Evolutionary conservation across 805 yeast species (phyloP).

Genomic region (Candida gorgasii): DNA sequence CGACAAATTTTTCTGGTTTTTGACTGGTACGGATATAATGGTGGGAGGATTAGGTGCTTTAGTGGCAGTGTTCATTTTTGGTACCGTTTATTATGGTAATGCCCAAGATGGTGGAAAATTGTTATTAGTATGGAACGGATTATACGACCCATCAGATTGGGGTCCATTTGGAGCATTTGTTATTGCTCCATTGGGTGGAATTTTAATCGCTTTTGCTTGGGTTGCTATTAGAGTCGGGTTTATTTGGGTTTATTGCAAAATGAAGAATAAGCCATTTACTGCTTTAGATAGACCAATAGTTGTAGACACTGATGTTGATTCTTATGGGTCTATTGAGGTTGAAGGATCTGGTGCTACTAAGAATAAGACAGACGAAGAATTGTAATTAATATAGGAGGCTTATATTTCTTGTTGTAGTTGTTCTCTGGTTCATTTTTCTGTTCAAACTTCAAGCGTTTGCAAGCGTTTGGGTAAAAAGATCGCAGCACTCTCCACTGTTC

Average conservation of each 20-base stretch:
- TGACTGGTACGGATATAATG: slow-evolving; percentile 79
- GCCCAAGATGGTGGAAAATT: slow-evolving; percentile 79
- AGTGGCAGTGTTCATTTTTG: slow-evolving; percentile 77
- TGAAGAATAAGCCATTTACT: slow-evolving; percentile 41
- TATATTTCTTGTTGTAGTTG: neutral
- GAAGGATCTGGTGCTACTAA: slow-evolving; percentile 3
- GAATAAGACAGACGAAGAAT: slow-evolving; percentile 9
- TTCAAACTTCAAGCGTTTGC: too few species aligned
- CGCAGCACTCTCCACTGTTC: too few species aligned
- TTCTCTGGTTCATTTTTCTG: neutral
- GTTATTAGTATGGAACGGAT: slow-evolving; percentile 74
- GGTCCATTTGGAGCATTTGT: slow-evolving; percentile 94
- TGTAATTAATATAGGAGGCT: neutral
- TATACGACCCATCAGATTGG: slow-evolving; percentile 80
- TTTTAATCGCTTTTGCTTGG: slow-evolving; percentile 55
- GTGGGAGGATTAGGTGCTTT: slow-evolving; percentile 84
- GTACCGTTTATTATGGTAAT: slow-evolving; percentile 71
- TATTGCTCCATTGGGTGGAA: slow-evolving; percentile 82
- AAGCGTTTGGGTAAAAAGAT: too few species aligned
- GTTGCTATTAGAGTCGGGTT: slow-evolving; percentile 49
- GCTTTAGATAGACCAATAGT: slow-evolving; percentile 43
- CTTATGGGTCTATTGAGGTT: slow-evolving; percentile 3
- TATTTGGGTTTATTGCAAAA: slow-evolving; percentile 30
- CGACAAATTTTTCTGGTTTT: slow-evolving; percentile 57
- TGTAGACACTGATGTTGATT: slow-evolving; percentile 17